phyloP scores from a whole-genome alignment of 2,329 filamentous ascomycete genomes.

The Sphaerulina vaccinii region DNA sequence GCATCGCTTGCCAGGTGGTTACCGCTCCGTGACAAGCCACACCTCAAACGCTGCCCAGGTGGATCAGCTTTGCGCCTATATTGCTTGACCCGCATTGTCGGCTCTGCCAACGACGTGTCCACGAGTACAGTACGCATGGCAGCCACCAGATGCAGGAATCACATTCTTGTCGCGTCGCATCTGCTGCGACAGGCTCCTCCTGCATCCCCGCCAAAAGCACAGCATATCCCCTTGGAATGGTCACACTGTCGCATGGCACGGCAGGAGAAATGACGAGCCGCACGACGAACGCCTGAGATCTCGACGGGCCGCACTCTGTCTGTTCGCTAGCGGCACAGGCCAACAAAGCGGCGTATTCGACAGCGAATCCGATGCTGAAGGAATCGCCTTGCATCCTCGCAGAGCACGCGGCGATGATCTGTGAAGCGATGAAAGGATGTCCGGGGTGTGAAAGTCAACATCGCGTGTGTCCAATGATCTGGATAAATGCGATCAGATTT shows the following conservation, averaged over 20 bases:
- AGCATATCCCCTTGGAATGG: neutral
- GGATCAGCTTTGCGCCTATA: neutral
- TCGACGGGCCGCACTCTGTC: constrained; percentile 13
- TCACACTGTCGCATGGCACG: constrained; percentile 11
- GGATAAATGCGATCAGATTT: neutral
- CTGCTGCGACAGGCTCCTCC: neutral
- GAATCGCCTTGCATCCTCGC: neutral
- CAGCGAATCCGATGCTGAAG: constrained; percentile 6
- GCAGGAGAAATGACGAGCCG: constrained; percentile 26
- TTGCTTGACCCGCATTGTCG: neutral
- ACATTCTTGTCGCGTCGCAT: neutral
- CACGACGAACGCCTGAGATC: constrained; percentile 18
- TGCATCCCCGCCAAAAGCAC: neutral
- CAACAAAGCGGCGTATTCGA: constrained; percentile 3
- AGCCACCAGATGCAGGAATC: neutral
- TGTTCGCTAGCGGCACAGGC: constrained; percentile 10
- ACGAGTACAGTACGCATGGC: neutral
- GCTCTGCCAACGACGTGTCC: constrained; percentile 4
- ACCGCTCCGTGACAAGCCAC: neutral
- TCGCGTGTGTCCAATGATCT: constrained; percentile 14
- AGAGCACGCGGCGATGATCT: constrained; percentile 8
- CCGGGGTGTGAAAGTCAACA: constrained; percentile 4
- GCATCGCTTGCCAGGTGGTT: neutral
- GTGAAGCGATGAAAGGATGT: neutral
- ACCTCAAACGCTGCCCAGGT: neutral